These are phyloP conservation scores for Microbotryum violaceum DNA, from an alignment of 1,284 basidiomycete species.

Conservation along the genomic window DNA sequence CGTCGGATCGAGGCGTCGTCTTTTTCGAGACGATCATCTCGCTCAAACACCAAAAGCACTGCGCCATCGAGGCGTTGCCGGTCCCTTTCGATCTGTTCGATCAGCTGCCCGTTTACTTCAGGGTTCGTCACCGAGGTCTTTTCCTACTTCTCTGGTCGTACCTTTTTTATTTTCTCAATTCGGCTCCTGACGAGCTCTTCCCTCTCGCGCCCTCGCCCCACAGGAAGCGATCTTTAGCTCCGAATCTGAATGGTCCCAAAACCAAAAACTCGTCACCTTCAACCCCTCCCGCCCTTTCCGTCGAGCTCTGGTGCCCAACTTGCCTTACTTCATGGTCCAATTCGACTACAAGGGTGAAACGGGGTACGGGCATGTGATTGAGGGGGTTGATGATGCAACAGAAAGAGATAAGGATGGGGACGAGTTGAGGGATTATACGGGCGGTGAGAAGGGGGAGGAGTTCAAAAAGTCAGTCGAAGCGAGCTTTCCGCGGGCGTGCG, in stretches of 20 bases:
- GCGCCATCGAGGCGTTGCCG: constrained; percentile 82
- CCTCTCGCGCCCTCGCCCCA: too few species aligned
- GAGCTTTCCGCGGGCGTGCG: not conserved
- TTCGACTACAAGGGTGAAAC: constrained; percentile 97
- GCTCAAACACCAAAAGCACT: constrained; percentile 83
- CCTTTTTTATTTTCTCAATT: too few species aligned
- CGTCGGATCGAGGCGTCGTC: constrained; percentile 74
- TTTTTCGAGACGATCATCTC: constrained; percentile 89
- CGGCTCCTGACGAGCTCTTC: too few species aligned
- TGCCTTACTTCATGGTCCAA: constrained; percentile 98
- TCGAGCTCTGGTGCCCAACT: constrained; percentile 83
- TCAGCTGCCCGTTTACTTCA: constrained; percentile 85
- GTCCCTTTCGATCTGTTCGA: constrained; percentile 77
- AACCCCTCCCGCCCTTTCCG: constrained; percentile 68
- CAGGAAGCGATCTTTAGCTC: constrained; percentile 85
- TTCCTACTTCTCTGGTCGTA: too few species aligned
- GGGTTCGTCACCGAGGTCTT: constrained; percentile 46
- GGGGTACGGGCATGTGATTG: constrained; percentile 94
- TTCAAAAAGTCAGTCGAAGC: constrained; percentile 63
- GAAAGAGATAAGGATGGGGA: constrained; percentile 48
- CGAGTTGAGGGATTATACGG: constrained; percentile 44
- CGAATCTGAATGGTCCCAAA: constrained; percentile 94
- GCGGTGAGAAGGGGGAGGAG: constrained; percentile 67
- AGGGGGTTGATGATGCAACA: constrained; percentile 64
- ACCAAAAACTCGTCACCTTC: constrained; percentile 94